These are phyloP conservation scores for Cubamyces sp. DNA, from an alignment of 768 basidiomycete species.

Conservation along the genomic window DNA sequence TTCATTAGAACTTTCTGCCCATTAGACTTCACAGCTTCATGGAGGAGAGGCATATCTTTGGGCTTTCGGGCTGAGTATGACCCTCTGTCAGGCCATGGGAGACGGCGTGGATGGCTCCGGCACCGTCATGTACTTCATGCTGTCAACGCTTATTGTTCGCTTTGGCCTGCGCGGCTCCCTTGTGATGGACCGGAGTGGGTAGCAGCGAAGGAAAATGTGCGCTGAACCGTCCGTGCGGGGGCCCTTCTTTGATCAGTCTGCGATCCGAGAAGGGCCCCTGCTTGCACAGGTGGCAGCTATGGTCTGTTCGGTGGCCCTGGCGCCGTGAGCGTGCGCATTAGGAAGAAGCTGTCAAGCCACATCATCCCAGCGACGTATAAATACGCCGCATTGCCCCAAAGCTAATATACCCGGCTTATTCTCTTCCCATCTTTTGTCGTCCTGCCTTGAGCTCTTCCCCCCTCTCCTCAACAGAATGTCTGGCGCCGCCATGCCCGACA, in stretches of 20 bases:
- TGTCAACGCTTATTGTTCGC: too few species aligned
- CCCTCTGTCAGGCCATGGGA: too few species aligned
- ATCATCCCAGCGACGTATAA: constrained; percentile 1
- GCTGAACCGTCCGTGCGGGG: not conserved
- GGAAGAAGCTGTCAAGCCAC: constrained; percentile 3
- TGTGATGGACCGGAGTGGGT: not conserved
- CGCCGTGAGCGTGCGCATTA: not conserved
- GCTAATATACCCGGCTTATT: not conserved
- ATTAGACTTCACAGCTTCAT: too few species aligned
- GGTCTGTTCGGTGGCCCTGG: not conserved
- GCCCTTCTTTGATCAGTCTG: not conserved
- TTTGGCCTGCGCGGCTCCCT: too few species aligned
- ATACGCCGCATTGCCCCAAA: not conserved
- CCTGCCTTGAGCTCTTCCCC: too few species aligned
- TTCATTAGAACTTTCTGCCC: not conserved
- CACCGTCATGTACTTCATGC: too few species aligned
- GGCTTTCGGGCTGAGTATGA: too few species aligned
- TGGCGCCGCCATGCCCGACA: not conserved
- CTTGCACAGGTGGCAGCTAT: too few species aligned
- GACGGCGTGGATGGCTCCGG: too few species aligned
- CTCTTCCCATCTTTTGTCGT: not conserved
- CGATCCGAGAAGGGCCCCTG: not conserved
- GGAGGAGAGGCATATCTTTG: too few species aligned
- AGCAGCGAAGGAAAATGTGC: not conserved
- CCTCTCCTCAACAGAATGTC: not conserved